Percentiles rank a stretch among this genome's conserved stretches.
Evolutionary conservation across 345 rosid genomes (phyloP).

Genomic region (Crucihimalaya himalaica): DNA sequence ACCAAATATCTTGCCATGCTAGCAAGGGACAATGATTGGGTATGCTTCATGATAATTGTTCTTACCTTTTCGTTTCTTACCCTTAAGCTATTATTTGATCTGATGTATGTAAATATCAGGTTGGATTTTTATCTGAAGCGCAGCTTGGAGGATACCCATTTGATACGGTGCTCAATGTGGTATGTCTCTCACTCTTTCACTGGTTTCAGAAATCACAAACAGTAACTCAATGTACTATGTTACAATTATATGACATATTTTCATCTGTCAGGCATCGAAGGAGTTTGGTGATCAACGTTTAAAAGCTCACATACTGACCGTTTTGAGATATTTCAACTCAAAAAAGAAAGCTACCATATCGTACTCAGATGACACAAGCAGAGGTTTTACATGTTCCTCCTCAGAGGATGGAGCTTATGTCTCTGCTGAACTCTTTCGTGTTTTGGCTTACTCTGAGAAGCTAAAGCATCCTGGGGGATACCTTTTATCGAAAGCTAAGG

Average conservation of each 20-base stretch:
- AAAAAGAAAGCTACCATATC: constrained; percentile 61
- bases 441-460: constrained; percentile 91
- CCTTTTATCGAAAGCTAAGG: constrained; percentile 86
- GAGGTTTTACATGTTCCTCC: constrained; percentile 48
- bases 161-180: constrained; percentile 78
- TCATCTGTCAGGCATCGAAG: constrained; percentile 68
- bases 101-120: constrained; percentile 54
- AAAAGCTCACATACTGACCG: constrained; percentile 80
- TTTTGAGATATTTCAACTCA: constrained; percentile 78
- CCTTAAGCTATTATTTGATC: constrained; percentile 17
- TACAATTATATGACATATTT: constrained; percentile 24
- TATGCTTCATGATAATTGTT: constrained; percentile 43
- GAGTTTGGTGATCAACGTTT: constrained; percentile 91
- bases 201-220: constrained; percentile 24
- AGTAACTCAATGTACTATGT: constrained; percentile 4
- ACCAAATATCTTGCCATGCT: constrained; percentile 86
- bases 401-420: constrained; percentile 57
- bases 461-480: constrained; percentile 77
- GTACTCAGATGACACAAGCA: constrained; percentile 48
- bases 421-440: constrained; percentile 82
- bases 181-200: constrained; percentile 44
- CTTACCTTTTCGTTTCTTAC: constrained; percentile 15
- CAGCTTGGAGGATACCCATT: constrained; percentile 91
- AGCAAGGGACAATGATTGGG: constrained; percentile 99
- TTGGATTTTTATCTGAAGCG: constrained; percentile 95